Base-by-base conservation (phyloP, 2,329 filamentous ascomycete species). In the Thielaviopsis populi region DNA sequence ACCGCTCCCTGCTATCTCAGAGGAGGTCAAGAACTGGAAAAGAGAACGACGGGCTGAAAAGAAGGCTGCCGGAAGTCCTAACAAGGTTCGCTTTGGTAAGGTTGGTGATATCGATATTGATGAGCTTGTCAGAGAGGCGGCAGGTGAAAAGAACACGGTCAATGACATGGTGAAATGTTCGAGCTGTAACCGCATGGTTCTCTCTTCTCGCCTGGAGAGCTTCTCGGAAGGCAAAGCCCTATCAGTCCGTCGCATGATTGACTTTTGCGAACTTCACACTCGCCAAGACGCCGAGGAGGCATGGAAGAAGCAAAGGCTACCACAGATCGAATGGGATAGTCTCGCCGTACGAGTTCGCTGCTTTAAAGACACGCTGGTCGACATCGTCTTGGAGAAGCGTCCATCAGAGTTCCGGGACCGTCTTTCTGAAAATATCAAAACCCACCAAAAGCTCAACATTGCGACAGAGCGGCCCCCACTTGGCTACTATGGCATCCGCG, bases 401-500 rank as follows among this genome's bases (percentile, higher is more conserved):
- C 69, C 71, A 7, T 89, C 85, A 3, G 77, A 84, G 69, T 94
- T 83, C 69, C 78, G 84, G 15, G 75, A 79, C 10, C 69, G 78
- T 0, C 76, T 89, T 27, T 78, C 78, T 3, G 75, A 78, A 2
- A 79, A 76, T 13, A 76, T 88, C 53, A 78, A 79, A 63, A 73
- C 76, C 1, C 85, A 85, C 13, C 78, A 80, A 70, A 81, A 80
- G 37, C 79, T 82, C 62, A 86, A 80, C 30, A 75, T 88, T 64
- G 76, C 82, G 2, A 37, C 61, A 80, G 82, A 66, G 83, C 78
- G 61, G 75, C 80, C 59, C 79, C 77, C 81, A 2, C 87, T 88
- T 10, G 91, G 91, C 0, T 96, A 95, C 73, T 96, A 95, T 73
- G 91, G 91, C 1, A 81, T 85, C 2, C 81, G 85, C 22, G 91